Evolutionary conservation across 331 rosid genomes (phyloP).

Genomic region (Rosa hybrid): DNA sequence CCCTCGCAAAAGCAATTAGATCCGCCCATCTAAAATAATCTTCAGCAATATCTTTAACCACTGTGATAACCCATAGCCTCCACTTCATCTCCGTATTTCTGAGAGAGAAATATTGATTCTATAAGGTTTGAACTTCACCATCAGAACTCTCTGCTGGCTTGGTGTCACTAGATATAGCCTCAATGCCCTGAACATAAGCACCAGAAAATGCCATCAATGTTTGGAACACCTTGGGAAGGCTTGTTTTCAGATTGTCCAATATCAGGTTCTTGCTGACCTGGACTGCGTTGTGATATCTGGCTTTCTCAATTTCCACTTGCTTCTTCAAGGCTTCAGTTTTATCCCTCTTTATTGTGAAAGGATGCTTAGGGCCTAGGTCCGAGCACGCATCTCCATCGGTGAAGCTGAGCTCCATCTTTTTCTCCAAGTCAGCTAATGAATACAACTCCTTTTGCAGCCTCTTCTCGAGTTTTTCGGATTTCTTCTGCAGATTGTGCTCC

Average conservation of each 20-base stretch:
- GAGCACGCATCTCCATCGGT: constrained; percentile 34
- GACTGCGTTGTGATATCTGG: constrained; percentile 44
- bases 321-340: constrained; percentile 64
- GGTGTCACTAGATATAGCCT: constrained; percentile 35
- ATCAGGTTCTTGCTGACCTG: constrained; percentile 53
- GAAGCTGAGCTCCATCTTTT: constrained; percentile 34
- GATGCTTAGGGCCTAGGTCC: constrained; percentile 59
- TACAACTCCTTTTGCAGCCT: constrained; percentile 50
- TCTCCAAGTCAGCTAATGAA: constrained; percentile 51
- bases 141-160: constrained; percentile 40
- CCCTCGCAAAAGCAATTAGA: neutral
- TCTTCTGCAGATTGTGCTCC: constrained; percentile 60
- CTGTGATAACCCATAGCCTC: neutral
- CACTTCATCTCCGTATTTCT: neutral
- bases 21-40: neutral
- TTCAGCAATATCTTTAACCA: neutral
- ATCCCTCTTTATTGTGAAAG: constrained; percentile 48
- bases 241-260: constrained; percentile 49
- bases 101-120: neutral
- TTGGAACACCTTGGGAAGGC: constrained; percentile 71
- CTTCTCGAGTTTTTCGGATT: constrained; percentile 54
- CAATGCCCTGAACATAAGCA: constrained; percentile 59
- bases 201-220: constrained; percentile 56
- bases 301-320: constrained; percentile 57
- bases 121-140: constrained; percentile 12